Evolutionary conservation across 164 flowering plant species (phyloP).

Genomic region (Annona squamosa): DNA sequence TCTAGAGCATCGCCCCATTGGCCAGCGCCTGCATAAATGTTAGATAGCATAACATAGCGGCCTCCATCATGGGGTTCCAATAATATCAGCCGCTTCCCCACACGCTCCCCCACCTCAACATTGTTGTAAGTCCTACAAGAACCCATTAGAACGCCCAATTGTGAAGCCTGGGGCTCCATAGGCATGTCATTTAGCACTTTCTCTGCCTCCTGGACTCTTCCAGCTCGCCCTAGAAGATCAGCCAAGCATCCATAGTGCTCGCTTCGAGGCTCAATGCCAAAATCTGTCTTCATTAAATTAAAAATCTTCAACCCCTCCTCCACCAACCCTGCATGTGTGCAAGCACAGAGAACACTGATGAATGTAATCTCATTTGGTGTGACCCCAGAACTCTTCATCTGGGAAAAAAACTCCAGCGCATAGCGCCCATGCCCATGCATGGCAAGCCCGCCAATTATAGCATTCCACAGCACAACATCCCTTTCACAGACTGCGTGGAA

Average conservation of each 20-base stretch:
- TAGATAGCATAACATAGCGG: slow-evolving; percentile 33
- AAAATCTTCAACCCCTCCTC: slow-evolving; percentile 27
- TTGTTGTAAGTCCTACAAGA: slow-evolving; percentile 40
- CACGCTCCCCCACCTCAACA: slow-evolving; percentile 27
- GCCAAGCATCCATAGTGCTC: slow-evolving; percentile 45
- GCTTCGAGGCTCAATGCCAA: slow-evolving; percentile 28
- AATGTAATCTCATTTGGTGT: slow-evolving; percentile 21
- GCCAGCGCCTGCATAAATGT: slow-evolving; percentile 31
- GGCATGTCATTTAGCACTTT: slow-evolving; percentile 26
- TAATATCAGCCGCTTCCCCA: slow-evolving; percentile 23
- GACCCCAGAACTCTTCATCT: slow-evolving; percentile 14
- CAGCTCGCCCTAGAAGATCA: slow-evolving; percentile 39
- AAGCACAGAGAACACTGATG: slow-evolving; percentile 35
- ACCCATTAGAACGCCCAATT: slow-evolving; percentile 34
- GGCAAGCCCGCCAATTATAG: slow-evolving; percentile 51
- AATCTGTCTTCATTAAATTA: slow-evolving; percentile 22
- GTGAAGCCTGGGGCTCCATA: slow-evolving; percentile 30
- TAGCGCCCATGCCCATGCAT: slow-evolving; percentile 23
- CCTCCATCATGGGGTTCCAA: slow-evolving; percentile 28
- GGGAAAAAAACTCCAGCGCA: slow-evolving; percentile 16
- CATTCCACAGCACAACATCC: slow-evolving; percentile 66
- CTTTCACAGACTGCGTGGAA: slow-evolving; percentile 32
- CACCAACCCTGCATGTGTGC: slow-evolving; percentile 45
- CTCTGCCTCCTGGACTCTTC: slow-evolving; percentile 35
- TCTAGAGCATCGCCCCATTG: slow-evolving; percentile 32